These are phyloP conservation scores for Candida khao-thaluensis DNA, from an alignment of 805 yeast species.

Conservation along the genomic window DNA sequence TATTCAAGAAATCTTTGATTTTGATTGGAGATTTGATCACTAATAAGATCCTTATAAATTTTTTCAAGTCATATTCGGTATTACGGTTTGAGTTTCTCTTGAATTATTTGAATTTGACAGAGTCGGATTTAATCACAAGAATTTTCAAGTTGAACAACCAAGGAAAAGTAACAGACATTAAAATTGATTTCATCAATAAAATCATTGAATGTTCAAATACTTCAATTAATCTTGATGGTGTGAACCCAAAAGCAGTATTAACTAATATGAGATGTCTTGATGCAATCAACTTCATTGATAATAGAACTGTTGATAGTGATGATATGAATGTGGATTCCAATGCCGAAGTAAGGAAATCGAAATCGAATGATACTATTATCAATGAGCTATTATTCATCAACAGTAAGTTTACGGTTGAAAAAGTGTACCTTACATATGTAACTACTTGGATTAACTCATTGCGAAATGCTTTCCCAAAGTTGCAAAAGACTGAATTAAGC, in stretches of 20 bases:
- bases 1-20: slow-evolving; percentile 27
- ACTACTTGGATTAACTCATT: slow-evolving; percentile 16
- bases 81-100: slow-evolving; percentile 28
- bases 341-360: neutral
- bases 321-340: slow-evolving; percentile 10
- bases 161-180: slow-evolving; percentile 29
- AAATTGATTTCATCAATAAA: slow-evolving; percentile 29
- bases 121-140: slow-evolving; percentile 26
- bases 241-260: slow-evolving; percentile 19
- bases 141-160: slow-evolving; percentile 27
- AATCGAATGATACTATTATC: slow-evolving; percentile 2
- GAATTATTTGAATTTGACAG: slow-evolving; percentile 19
- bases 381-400: slow-evolving; percentile 8
- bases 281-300: slow-evolving; percentile 13
- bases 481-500: slow-evolving; percentile 24
- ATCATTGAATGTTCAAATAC: slow-evolving; percentile 8
- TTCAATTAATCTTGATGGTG: slow-evolving; percentile 3
- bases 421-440: neutral
- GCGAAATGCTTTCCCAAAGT: slow-evolving; percentile 26
- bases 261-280: slow-evolving; percentile 25
- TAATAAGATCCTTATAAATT: slow-evolving; percentile 29
- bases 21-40: slow-evolving; percentile 30
- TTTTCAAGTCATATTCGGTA: slow-evolving; percentile 29
- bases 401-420: neutral
- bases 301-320: slow-evolving; percentile 1